These are phyloP conservation scores for Globisporangium recalcitrans DNA, from an alignment of 352 stramenopile species.

Conservation along the genomic window DNA sequence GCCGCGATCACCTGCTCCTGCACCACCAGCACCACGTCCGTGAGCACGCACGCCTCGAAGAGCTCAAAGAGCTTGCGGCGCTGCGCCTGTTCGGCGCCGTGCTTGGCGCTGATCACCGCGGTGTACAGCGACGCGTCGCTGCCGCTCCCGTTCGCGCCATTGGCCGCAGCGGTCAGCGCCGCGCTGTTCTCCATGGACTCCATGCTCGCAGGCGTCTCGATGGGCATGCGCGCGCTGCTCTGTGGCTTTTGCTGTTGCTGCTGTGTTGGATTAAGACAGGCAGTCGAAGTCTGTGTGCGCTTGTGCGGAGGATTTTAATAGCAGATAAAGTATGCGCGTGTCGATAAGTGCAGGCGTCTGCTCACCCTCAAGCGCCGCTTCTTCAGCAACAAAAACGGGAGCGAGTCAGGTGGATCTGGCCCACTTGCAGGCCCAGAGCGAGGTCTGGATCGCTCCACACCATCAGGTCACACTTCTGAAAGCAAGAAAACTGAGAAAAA, in stretches of 20 bases:
- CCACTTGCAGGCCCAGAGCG: slow-evolving; percentile 2
- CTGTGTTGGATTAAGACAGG: too few relatives aligned
- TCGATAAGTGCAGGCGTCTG: slow-evolving; percentile 12
- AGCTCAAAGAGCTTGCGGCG: slow-evolving; percentile 43
- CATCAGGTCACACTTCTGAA: slow-evolving; percentile 6
- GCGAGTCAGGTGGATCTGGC: not conserved
- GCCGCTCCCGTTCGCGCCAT: not conserved
- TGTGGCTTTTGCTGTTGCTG: not conserved
- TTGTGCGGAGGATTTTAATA: slow-evolving; percentile 5
- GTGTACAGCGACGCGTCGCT: slow-evolving; percentile 8
- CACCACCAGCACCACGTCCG: slow-evolving; percentile 61
- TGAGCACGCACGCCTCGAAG: slow-evolving; percentile 41
- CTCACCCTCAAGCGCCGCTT: slow-evolving; percentile 15
- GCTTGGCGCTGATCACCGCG: slow-evolving; percentile 14
- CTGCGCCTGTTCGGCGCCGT: slow-evolving; percentile 24
- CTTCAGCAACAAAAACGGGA: slow-evolving; percentile 12
- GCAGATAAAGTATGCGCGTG: not conserved
- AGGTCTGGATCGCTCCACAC: not conserved
- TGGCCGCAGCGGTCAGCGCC: not conserved
- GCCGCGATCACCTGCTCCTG: slow-evolving; percentile 37
- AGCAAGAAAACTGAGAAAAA: slow-evolving; percentile 6
- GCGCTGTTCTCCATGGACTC: slow-evolving; percentile 27
- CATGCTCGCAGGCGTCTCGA: slow-evolving; percentile 10
- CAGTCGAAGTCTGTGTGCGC: not conserved
- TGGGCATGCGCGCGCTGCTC: not conserved